Conservation (phyloP, 768 basidiomycete species). For the Leccinum incarnatum region DNA sequence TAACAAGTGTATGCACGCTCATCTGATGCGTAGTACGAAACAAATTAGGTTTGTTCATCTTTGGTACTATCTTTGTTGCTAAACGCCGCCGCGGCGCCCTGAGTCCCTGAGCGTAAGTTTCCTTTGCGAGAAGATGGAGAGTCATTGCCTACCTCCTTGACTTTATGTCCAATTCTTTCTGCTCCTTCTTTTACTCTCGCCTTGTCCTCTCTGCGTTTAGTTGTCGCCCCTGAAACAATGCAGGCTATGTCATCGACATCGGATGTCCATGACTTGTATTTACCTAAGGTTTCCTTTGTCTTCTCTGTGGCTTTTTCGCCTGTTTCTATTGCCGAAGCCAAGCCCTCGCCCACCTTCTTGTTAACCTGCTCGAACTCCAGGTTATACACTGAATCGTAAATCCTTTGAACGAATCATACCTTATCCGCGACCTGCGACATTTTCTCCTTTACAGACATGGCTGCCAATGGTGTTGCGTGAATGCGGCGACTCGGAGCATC, state of each 20-base stretch:
- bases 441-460: conserved; percentile 39
- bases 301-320: conserved; percentile 39
- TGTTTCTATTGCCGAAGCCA: conserved; percentile 42
- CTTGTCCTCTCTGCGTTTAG: conserved; percentile 3
- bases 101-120: neutral
- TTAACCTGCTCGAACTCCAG: conserved; percentile 33
- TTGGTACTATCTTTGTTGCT: conserved; percentile 19
- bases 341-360: conserved; percentile 36
- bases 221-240: neutral
- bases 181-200: conserved; percentile 1
- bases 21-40: neutral
- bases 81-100: conserved; percentile 8
- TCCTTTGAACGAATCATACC: conserved; percentile 19
- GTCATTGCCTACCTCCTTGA: conserved; percentile 12
- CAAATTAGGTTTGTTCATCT: conserved; percentile 11
- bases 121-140: neutral
- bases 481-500: conserved; percentile 23
- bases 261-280: neutral
- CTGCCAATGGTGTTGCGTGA: conserved; percentile 30
- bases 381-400: neutral
- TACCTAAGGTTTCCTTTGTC: conserved; percentile 38
- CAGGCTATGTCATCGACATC: neutral
- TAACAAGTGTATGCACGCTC: no score
- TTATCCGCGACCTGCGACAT: conserved; percentile 38
- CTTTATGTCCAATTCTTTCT: conserved; percentile 11